Base-by-base conservation (phyloP, 768 basidiomycete genomes). In the Hygrocybe punicea region DNA sequence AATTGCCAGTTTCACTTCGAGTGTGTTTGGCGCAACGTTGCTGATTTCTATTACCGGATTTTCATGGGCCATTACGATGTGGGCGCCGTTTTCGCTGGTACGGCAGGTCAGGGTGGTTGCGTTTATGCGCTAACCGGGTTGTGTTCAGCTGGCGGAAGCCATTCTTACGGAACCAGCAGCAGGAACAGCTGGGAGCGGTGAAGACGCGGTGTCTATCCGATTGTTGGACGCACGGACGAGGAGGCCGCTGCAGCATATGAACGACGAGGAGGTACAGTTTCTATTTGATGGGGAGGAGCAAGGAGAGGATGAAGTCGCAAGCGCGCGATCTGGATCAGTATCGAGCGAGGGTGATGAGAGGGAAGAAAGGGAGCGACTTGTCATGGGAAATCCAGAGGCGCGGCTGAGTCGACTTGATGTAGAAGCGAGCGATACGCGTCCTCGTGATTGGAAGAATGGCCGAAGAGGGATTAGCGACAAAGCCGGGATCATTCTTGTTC, bases 81-180 rank as follows among this genome's bases (percentile, higher is more conserved):
- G 95, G 96, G 93, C 86, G 3, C 95, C 95, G 2, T 96, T 92
- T 71, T 85, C 93, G 0, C 71, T 98, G 65, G 92, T 95, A 61
- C 47, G 42, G 29, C 29, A 29, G 29, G 4, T 29, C 29, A 29
- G 29, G 29, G 29, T 29, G 29, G 13, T n/a, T 37, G 17, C 36
- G 29, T 13, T 16, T 51, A 44, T 7, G 2, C 23, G 37, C 9
- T 17, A n/a, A 36, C 23, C 29, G 9, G 1, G 29, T 21, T 6
- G 21, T 17, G 11, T 45, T 34, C 63, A 90, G 89, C 85, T 96
- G 11, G 91, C 85, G 14, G 91, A 95, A 68, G 87, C 91, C 1
- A 94, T 95, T 64, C 76, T 93, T 1, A 84, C 87, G 0, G 84
- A 86, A 59, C 76, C 79, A n/a, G n/a, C n/a, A n/a, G n/a, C n/a